Evolutionary conservation across 2,329 filamentous ascomycete species (phyloP), one percentile per base, ranked within the genome.

Genomic region (Apiospora aurea): DNA sequence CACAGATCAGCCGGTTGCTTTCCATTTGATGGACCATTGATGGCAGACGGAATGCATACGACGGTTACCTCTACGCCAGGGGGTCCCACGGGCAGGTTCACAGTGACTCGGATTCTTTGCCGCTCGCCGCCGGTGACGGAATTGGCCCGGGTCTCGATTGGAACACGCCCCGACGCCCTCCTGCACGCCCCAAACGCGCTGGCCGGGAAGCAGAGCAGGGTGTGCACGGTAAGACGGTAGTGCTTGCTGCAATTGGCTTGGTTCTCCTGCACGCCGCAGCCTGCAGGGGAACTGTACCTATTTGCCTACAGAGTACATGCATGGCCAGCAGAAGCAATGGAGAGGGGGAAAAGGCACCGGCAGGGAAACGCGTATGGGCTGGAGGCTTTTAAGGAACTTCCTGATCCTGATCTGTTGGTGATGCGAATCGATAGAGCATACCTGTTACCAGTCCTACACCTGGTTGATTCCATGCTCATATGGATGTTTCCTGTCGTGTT

Each of bases 181-280:
- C 29, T 21, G 34, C 57, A 64, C 57, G 57, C 57, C 57, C 57
- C 57, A 64, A 64, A 64, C 57, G 57, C 57, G 57, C 57, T 24
- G 57, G 34, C 57, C 14, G n/a, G n/a, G 49, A 64, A 41, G 34
- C 14, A 64, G 21, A 34, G 34, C 57, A 41, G 53, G 53, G 53
- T 64, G 53, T 64, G 57, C 57, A 64, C 34, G 34, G 51, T 57
- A 26, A 24, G 13, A 53, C 51, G 51, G 29, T 21, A 41, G 34
- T 41, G 34, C 18, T 21, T 41, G 57, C 57, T 64, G 34, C 57
- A 64, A 64, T 64, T 24, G 57, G 57, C 13, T 29, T 64, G 57
- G 57, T 41, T 41, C 57, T 24, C 34, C 41, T 41, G 57, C 57
- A 64, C 34, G 34, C 57, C 18, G 41, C 57, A 64, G 34, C 57